Conservation (phyloP, 805 yeast genomes). For the Yarrowia porcina region DNA sequence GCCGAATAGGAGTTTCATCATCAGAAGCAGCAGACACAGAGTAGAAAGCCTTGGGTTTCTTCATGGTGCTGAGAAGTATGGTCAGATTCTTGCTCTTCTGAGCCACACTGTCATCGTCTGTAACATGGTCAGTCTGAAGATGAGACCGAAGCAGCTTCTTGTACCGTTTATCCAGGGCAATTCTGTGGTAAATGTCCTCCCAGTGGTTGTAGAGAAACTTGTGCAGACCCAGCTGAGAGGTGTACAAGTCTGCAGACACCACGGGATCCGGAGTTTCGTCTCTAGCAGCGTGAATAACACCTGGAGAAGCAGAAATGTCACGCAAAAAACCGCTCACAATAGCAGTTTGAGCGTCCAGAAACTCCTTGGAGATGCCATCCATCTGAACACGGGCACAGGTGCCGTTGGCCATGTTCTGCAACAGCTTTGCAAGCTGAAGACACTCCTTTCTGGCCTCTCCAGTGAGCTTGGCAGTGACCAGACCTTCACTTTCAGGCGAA, state of each 20-base stretch:
- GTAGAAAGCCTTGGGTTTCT: slow-evolving; percentile 10
- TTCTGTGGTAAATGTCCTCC: slow-evolving; percentile 36
- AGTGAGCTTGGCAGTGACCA: slow-evolving; percentile 30
- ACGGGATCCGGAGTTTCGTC: slow-evolving; percentile 29
- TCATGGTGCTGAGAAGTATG: not conserved
- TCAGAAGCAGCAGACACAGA: not conserved
- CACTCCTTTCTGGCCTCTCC: slow-evolving; percentile 31
- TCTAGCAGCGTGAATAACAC: slow-evolving; percentile 30
- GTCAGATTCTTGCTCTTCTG: slow-evolving; percentile 15
- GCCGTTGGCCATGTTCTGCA: slow-evolving; percentile 36
- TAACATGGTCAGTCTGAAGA: not conserved
- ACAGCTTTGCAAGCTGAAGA: slow-evolving; percentile 34
- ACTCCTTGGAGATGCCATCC: not conserved
- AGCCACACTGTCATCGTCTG: slow-evolving; percentile 6
- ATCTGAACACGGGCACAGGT: slow-evolving; percentile 31
- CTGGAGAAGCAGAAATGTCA: not conserved
- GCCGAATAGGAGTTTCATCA: slow-evolving; percentile 47
- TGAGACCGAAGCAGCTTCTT: slow-evolving; percentile 26
- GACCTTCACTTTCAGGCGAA: slow-evolving; percentile 58
- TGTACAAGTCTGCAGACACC: not conserved
- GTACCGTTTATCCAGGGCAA: slow-evolving; percentile 30
- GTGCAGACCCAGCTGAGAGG: slow-evolving; percentile 48
- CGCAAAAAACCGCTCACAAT: slow-evolving; percentile 42
- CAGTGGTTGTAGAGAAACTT: slow-evolving; percentile 51
- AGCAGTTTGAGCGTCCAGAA: slow-evolving; percentile 40